Evolutionary conservation across 2,329 filamentous ascomycete genomes (phyloP), one percentile per base, ranked within the genome.

Genomic region (Fusarium beomiforme): DNA sequence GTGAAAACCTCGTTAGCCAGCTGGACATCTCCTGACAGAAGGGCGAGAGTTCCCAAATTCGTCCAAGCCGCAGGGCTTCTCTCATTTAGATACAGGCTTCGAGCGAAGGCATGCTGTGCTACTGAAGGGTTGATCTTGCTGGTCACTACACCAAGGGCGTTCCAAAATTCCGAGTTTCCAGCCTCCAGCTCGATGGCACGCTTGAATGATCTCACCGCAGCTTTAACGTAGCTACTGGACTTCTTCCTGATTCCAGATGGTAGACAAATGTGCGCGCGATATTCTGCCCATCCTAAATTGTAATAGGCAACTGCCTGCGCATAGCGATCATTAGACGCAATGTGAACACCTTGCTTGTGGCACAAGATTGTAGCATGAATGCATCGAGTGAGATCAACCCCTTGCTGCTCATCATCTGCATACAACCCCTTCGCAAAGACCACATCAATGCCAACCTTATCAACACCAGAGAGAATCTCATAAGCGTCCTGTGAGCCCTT

Each of bases 281-380:
- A 90, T 79, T 99, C 96, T 2, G 93, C 93, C 93, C 95, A 98
- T 43, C 96, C 96, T 21, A 99, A 85, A 76, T 99, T 99, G 81
- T 97, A 99, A 87, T 95, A 96, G 0, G 95, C 93, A n/a, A 98
- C 93, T 3, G 96, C 93, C 81, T 97, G 95, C 6, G 95, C 95
- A 79, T 98, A 93, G 11, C 89, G 79, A 77, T 99, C 95, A 64
- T 90, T 85, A 2, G 90, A 84, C 19, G 91, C 92, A 41, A 90
- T 88, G 73, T 92, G 84, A 17, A 98, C 90, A 11, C 94, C 94
- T 70, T 93, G 89, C 79, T 98, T 99, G 79, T 97, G 93, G 9
- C 93, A 92, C 21, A 98, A 83, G 31, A 98, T 93, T 0, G 92
- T 89, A 17, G 92, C 89, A 67, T 93, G 88, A 1, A 97, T 80